Conservation (phyloP, 306 rosid genomes). For the Vachellia pachyceras region DNA sequence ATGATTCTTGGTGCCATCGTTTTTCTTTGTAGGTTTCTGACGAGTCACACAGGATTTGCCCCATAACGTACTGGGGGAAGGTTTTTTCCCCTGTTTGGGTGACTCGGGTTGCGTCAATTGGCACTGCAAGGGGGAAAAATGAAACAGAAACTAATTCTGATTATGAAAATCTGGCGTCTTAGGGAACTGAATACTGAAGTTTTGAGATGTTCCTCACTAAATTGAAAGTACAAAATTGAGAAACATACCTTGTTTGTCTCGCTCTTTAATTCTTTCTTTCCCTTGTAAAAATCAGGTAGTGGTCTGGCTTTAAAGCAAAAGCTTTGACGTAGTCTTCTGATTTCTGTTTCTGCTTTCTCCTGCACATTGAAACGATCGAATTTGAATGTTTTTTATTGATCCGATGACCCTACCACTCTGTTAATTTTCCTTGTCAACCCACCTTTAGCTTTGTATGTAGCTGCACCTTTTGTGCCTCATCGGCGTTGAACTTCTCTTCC, state of each 20-base stretch:
- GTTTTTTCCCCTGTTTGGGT: constrained; percentile 50
- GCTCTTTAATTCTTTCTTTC: constrained; percentile 57
- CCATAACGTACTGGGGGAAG: constrained; percentile 35
- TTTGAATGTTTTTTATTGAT: constrained; percentile 19
- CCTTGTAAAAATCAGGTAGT: constrained; percentile 82
- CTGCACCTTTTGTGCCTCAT: constrained; percentile 68
- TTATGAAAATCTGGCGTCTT: neutral
- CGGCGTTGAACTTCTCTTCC: constrained; percentile 90
- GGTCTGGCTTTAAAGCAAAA: constrained; percentile 97
- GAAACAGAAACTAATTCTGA: neutral
- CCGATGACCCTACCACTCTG: constrained; percentile 6
- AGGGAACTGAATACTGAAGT: too few relatives aligned
- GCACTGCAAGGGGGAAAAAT: neutral
- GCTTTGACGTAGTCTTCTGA: constrained; percentile 72
- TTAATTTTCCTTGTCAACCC: constrained; percentile 28
- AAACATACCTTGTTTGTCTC: constrained; percentile 56
- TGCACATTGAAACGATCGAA: constrained; percentile 42
- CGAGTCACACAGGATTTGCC: constrained; percentile 43
- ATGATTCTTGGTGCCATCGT: constrained; percentile 40
- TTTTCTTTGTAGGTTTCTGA: constrained; percentile 43
- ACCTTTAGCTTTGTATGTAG: constrained; percentile 77
- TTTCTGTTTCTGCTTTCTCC: constrained; percentile 80
- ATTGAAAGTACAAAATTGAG: neutral
- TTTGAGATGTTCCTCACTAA: too few relatives aligned
- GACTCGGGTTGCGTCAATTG: constrained; percentile 37